phyloP scores from a whole-genome alignment of 179 eudicot genomes.

The Gypsophila paniculata region DNA sequence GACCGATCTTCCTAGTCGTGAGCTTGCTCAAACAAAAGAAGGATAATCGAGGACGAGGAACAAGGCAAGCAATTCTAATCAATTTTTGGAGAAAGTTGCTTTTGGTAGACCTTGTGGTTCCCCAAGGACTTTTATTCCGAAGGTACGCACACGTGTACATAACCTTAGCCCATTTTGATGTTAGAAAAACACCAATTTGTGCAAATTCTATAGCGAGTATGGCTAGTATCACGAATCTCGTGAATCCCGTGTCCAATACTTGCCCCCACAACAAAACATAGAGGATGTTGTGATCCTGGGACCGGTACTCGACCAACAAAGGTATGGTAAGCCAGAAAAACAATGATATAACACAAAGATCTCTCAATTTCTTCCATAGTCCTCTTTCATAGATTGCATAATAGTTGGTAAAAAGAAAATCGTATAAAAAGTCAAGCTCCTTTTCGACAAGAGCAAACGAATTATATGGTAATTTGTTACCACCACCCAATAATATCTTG shows the following conservation, averaged over 20 bases:
- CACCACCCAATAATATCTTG: background rate
- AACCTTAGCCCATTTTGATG: conserved; percentile 18
- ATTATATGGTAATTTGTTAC: background rate
- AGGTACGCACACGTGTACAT: background rate
- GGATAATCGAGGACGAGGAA: background rate
- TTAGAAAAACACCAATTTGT: background rate
- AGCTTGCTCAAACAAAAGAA: background rate
- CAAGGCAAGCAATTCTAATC: background rate
- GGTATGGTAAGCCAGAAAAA: conserved; percentile 11
- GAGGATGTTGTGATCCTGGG: background rate
- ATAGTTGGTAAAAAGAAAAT: conserved; percentile 10
- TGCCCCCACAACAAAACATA: background rate
- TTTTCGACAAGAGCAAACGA: background rate
- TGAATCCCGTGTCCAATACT: conserved; percentile 13
- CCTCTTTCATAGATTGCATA: conserved; percentile 7
- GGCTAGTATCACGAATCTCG: conserved; percentile 12
- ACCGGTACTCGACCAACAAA: conserved; percentile 2
- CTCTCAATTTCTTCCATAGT: conserved; percentile 2
- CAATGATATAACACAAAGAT: background rate
- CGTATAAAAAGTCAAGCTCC: conserved; percentile 17
- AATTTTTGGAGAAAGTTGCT: background rate
- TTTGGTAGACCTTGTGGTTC: background rate
- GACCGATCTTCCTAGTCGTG: conserved; percentile 1
- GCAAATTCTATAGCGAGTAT: background rate
- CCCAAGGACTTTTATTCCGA: background rate